Base-by-base conservation (phyloP, 192 early-diverging fungal genomes). In the Linnemannia elongata region DNA sequence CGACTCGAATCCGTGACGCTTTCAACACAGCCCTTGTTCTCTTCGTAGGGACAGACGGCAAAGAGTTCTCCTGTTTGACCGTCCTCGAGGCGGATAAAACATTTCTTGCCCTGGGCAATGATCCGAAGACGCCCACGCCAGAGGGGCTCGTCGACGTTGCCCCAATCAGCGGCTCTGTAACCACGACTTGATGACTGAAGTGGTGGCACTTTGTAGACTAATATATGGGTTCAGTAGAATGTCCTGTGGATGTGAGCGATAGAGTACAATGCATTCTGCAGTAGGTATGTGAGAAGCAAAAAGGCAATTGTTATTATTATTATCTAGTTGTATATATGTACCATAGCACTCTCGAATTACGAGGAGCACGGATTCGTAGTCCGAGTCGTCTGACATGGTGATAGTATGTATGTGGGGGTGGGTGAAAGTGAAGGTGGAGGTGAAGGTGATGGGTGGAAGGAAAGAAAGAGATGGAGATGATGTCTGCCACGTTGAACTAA, bases 41-140 rank as follows among this genome's bases (percentile, higher is more conserved):
- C 91, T 73, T 96, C 94, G 86, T 96, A 95, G 10, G 94, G 93
- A 78, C 94, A 96, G 8, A 90, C 87, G 8, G 95, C 97, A 91
- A 97, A 97, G 18, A 97, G 80, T 77, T 97, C 97, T 69, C 97
- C 92, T 42, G 91, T 92, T 18, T 76, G 81, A 20, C 81, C 89
- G 69, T 95, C 96, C 77, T 97, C 97, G 3, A 97, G 91, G 41
- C 93, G 90, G 75, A 97, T 95, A 76, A 89, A 90, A 36, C 94
- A 95, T 15, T 93, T 90, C 36, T 93, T 90, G 4, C 94, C 94
- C 44, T 91, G 89, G 1, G 92, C 89, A 69, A 96, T 92, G 54
- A 97, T 91, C 41, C 96, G 81, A 39, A 97, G 83, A 24, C 97
- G 91, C 15, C 96, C 97, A 54, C 93, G 93, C 96, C 96, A 97